These are phyloP conservation scores for Balansia obtecta DNA, from an alignment of 2,329 filamentous ascomycete genomes.

Conservation along the genomic window DNA sequence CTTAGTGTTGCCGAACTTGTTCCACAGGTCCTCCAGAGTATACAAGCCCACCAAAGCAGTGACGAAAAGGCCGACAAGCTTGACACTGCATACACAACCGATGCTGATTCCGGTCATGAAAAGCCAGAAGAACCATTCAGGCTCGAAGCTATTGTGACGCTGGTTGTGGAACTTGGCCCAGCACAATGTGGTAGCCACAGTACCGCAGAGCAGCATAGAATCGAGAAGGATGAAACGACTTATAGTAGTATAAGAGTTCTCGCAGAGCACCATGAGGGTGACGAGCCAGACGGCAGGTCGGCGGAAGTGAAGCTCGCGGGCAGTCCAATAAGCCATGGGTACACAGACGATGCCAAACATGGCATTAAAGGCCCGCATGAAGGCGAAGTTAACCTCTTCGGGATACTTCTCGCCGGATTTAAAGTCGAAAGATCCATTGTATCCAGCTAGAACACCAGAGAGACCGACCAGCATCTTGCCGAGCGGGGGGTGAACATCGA, in stretches of 20 bases:
- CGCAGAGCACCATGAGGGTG: conserved; percentile 92
- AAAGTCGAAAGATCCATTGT: conserved; percentile 99
- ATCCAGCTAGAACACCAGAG: conserved; percentile 89
- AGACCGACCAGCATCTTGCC: conserved; percentile 98
- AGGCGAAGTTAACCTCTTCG: conserved; percentile 87
- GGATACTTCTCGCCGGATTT: conserved; percentile 97
- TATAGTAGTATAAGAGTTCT: conserved; percentile 99
- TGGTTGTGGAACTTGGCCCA: conserved; percentile 94
- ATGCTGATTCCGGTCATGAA: conserved; percentile 90
- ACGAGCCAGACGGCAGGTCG: conserved; percentile 88
- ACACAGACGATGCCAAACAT: conserved; percentile 88
- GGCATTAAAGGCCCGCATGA: conserved; percentile 97
- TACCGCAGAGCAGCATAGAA: conserved; percentile 97
- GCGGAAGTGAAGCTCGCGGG: conserved; percentile 77
- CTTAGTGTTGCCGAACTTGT: conserved; percentile 88
- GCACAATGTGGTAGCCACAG: conserved; percentile 93
- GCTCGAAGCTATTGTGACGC: conserved; percentile 72
- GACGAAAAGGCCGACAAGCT: conserved; percentile 93
- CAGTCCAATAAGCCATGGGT: conserved; percentile 89
- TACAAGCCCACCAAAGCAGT: conserved; percentile 92
- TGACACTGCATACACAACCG: conserved; percentile 95
- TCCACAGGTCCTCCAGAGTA: conserved; percentile 93
- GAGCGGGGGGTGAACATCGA: conserved; percentile 78
- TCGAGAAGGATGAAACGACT: conserved; percentile 96
- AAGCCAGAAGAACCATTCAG: conserved; percentile 91